These are phyloP conservation scores for Suillus sp. DNA, from an alignment of 768 basidiomycete species.

Conservation along the genomic window DNA sequence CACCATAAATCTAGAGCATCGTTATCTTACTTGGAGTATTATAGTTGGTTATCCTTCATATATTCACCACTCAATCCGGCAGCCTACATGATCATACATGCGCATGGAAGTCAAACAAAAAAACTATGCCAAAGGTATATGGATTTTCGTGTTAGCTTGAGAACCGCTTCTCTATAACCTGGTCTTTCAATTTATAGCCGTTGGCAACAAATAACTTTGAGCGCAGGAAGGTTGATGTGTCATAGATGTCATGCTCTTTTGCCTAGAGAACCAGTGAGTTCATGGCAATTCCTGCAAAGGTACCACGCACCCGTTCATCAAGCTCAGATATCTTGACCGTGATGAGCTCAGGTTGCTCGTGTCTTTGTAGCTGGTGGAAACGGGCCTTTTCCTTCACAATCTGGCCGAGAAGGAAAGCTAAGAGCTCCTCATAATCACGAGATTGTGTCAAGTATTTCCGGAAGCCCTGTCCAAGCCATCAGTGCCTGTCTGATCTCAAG, in stretches of 20 bases:
- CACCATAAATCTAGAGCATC: conserved; percentile 22
- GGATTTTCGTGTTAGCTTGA: conserved; percentile 31
- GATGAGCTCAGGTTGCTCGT: conserved; percentile 77
- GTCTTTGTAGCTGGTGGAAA: conserved; percentile 74
- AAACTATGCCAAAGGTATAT: conserved; percentile 7
- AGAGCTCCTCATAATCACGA: conserved; percentile 92
- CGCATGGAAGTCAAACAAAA: conserved; percentile 13
- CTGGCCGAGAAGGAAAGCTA: conserved; percentile 92
- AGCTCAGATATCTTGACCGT: conserved; percentile 79
- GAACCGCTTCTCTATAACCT: conserved; percentile 77
- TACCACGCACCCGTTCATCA: conserved; percentile 73
- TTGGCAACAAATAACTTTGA: conserved; percentile 87
- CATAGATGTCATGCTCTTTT: conserved; percentile 96
- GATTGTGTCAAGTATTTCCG: conserved; percentile 96
- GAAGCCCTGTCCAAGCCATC: conserved; percentile 66
- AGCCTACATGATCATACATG: conserved; percentile 20
- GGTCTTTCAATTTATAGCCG: conserved; percentile 75
- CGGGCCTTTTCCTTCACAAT: conserved; percentile 92
- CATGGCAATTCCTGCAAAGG: background rate
- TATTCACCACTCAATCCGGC: conserved; percentile 33
- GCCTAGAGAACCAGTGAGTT: conserved; percentile 53
- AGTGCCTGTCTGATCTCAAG: conserved; percentile 10
- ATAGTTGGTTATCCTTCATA: conserved; percentile 30
- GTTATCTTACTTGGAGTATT: conserved; percentile 21
- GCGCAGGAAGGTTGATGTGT: conserved; percentile 80